Base-by-base conservation (phyloP, 1,284 basidiomycete species). In the Fomitopsis betulina region DNA sequence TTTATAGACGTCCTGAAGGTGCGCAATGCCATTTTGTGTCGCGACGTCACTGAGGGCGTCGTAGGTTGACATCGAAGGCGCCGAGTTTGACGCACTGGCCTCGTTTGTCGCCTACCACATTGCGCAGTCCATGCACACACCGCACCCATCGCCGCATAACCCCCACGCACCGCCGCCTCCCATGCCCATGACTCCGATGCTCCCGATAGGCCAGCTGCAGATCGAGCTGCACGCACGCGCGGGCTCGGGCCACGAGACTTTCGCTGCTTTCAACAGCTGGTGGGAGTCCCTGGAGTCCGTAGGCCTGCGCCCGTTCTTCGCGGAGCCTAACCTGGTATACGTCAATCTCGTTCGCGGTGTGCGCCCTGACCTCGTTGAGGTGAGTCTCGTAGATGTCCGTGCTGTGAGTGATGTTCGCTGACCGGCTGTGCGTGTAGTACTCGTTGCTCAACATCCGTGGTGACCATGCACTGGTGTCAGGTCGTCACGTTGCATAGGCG, bases 1-100 rank as follows among this genome's bases (percentile, higher is more conserved):
- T 77, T 77, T 55, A 73, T 79, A 38, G 79, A 81, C 59, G 70
- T 81, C 40, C 77, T 81, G 63, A 81, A 81, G 54, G 59, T 58
- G 49, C 39, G 55, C 15, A 19, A 9, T 21, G 10, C 9, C 23
- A 19, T 33, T 13, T 37, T 52, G 9, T 19, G 1, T 3, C n/a
- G 27, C 17, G 10, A 15, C 19, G 9, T 9, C n/a, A 27, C 38
- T 55, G 30, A 52, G 9, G 27, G 27, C 27, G 13, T 19, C 12
- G 39, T 45, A 60, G 65, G 62, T 81, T 56, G 80, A 81, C 61
- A 80, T 81, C 49, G 80, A 81, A 58, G 77, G 76, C 51, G 69
- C 71, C 38, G 80, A 81, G 62, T 82, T 76, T 64, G 73, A 74
- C 21, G 70, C 75, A 10, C 68, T 81, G 13, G 65, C 64, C 8